Base-by-base conservation (phyloP, 768 basidiomycete genomes). In the Boletellus emodensis region DNA sequence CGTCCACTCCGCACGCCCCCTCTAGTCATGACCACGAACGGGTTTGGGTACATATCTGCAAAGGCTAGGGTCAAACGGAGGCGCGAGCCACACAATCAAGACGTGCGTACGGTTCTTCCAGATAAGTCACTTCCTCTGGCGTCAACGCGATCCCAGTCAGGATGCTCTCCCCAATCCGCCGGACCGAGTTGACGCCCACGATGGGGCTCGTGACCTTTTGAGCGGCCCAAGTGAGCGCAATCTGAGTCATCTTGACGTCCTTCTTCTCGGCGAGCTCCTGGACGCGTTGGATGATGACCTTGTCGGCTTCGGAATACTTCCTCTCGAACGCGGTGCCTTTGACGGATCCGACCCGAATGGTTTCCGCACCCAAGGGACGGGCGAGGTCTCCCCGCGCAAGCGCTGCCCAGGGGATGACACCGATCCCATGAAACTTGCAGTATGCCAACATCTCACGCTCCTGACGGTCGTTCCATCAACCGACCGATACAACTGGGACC, bases 361-460 rank as follows among this genome's bases (percentile, higher is more conserved):
- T 62, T 33, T 62, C 61, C 1, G 52, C 51, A 3, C 60, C 65
- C 1, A 70, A 2, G 0, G 74, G 75, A 2, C 74, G 71, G 0
- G 73, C 67, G 9, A 78, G 72, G 30, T 58, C 34, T 4, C 77
- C 78, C 8, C 48, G 51, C 18, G 63, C 57, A 14, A 83, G 70
- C 1, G 79, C 76, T 0, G 71, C 62, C 73, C 76, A 81, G 0
- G 80, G 77, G 32, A 83, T 79, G 24, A 76, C 60, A 0, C 79
- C 79, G 33, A 82, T 77, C 22, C 80, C 80, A 20, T 75, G 71
- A 49, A 68, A 70, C 18, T 72, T 68, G 60, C 75, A 77, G 59
- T 76, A 78, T 4, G 67, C 60, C 17, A 71, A 58, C 75, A 75
- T 73, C 50, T 76, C 75, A 1, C 71, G 65, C 47, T 78, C 77